Base-by-base conservation (phyloP, 108 stramenopile species). In the Nitzschia sp. region DNA sequence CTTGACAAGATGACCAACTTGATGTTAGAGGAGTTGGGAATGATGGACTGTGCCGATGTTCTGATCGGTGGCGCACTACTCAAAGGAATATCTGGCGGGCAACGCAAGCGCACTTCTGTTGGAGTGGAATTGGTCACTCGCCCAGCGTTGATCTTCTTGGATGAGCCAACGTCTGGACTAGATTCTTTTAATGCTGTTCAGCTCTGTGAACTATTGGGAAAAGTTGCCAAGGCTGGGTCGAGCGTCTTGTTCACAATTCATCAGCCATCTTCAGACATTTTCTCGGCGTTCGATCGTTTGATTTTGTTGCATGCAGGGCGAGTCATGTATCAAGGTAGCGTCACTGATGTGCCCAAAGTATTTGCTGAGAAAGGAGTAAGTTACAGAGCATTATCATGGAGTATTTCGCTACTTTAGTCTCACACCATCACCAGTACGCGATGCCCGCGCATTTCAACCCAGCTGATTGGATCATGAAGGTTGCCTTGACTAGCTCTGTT, bases 91-190 rank as follows among this genome's bases (percentile, higher is more conserved):
- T 88, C 86, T 21, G 83, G 81, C n/a, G 86, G 86, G 34, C 85
- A 83, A 76, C 77, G 60, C 53, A 82, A 67, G 53, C 63, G 83
- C 14, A 67, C 75, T 0, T 51, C 55, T 6, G 67, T 82, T 34
- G 91, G 87, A 11, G 77, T 89, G 1, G 91, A 89, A 58, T 53
- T 82, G 38, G 73, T 86, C 8, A 75, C 81, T 6, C 53, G 66
- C 20, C 83, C 86, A 10, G 25, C 63, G 3, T 60, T 78, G 52
- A 62, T 93, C 40, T 72, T 85, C 75, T 56, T 90, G 79, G 79
- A 87, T 83, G 57, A 86, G 76, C 93, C 95, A 21, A 96, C 95
- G 3, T 73, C 67, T 41, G 91, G 91, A 10, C 67, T 96, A 9
- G 89, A 92, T 59, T 57, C 75, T 6, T 79, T 75, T 71, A 72